phyloP scores from a whole-genome alignment of 306 rosid species.

The Malus fusca region DNA sequence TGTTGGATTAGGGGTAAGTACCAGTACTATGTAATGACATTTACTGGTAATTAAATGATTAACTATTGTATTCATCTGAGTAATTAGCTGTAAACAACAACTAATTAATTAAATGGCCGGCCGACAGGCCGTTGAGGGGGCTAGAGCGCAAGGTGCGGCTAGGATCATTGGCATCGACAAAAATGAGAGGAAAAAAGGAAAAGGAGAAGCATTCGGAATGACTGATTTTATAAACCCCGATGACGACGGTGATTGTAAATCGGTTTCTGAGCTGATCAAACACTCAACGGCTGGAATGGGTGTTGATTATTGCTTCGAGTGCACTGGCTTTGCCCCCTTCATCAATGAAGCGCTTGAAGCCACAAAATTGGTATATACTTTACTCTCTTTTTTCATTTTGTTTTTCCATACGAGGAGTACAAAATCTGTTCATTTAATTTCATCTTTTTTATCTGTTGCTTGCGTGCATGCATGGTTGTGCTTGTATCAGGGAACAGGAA shows the following conservation, averaged over 20 bases:
- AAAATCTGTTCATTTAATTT: too few relatives aligned
- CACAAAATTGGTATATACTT: constrained; percentile 32
- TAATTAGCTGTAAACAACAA: not conserved
- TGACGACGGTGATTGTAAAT: not conserved
- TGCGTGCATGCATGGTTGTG: not conserved
- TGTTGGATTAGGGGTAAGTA: constrained; percentile 35
- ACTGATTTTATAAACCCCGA: constrained; percentile 37
- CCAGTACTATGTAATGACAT: not conserved
- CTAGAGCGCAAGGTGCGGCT: constrained; percentile 34
- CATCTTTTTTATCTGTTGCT: not conserved
- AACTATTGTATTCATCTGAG: not conserved
- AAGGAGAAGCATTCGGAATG: constrained; percentile 44
- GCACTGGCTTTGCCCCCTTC: constrained; percentile 35
- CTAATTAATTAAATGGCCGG: not conserved
- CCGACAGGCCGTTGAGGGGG: constrained; percentile 19
- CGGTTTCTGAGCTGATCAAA: constrained; percentile 28
- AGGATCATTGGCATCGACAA: constrained; percentile 47
- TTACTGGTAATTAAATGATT: too few relatives aligned
- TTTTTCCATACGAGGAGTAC: not conserved
- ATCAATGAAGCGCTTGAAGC: constrained; percentile 37
- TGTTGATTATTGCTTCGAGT: constrained; percentile 50
- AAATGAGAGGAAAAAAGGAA: constrained; percentile 28
- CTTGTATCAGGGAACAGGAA: constrained; percentile 32
- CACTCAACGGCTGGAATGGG: constrained; percentile 44
- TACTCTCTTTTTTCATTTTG: not conserved